Conservation (phyloP, 169 alveolate genomes). For the Eimeria praecox region DNA sequence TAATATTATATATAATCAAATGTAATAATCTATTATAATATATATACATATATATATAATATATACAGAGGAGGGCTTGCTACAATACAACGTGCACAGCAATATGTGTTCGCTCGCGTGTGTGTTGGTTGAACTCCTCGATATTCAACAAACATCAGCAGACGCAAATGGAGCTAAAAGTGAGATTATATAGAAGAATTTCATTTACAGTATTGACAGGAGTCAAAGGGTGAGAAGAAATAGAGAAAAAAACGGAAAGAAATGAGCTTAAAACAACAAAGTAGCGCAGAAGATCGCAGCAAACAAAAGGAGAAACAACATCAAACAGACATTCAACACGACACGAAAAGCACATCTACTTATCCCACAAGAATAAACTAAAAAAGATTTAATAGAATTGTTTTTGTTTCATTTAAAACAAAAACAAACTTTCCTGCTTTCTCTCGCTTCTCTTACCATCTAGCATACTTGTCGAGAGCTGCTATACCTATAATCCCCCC, state of each 20-base stretch:
- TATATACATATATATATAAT: too few relatives aligned
- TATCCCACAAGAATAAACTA: too few relatives aligned
- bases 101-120: too few relatives aligned
- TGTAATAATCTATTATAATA: background rate
- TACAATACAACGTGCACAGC: too few relatives aligned
- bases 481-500: conserved; percentile 23
- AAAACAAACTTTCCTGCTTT: background rate
- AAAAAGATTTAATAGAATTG: too few relatives aligned
- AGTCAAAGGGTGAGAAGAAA: background rate
- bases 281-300: background rate
- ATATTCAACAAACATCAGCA: too few relatives aligned
- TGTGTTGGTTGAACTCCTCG: too few relatives aligned
- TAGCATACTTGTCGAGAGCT: conserved; percentile 67
- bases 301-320: background rate
- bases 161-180: too few relatives aligned
- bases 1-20: background rate
- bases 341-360: too few relatives aligned
- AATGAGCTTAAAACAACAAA: background rate
- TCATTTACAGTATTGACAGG: background rate
- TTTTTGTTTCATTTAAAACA: background rate
- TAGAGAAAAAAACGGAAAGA: background rate
- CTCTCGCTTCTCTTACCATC: background rate
- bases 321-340: background rate
- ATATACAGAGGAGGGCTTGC: too few relatives aligned
- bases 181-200: background rate